Base-by-base conservation (phyloP, 2,329 filamentous ascomycete genomes). In the Pseudocercospora crystallina region DNA sequence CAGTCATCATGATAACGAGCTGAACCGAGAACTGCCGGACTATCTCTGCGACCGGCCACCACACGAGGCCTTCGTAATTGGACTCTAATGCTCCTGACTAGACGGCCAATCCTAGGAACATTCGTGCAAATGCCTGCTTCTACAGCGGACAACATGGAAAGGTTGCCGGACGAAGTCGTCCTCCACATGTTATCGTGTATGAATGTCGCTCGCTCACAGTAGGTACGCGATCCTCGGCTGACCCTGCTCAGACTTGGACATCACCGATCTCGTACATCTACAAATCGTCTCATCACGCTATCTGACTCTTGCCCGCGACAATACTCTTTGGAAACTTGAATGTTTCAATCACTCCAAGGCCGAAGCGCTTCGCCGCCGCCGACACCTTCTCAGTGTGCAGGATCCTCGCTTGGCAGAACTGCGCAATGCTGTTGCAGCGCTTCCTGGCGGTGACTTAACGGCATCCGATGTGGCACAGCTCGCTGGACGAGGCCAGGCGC, bases 261-360 rank as follows among this genome's bases (percentile, higher is more conserved):
- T 83, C 12, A 63, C 67, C 36, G 81, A 90, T 57, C 78, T 91
- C 53, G 81, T 86, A 50, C 77, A 71, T 48, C 73, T 92, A 31
- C 89, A 91, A 70, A 77, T 80, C 14, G 82, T 89, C 10, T 92
- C 83, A 20, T 82, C 77, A 56, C 78, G 76, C 38, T 81, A 92
- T 51, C 78, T 85, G 26, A 70, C 74, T 29, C 75, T 94, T 36
- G 85, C 82, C 34, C 84, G 89, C 49, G 89, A 95, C 65, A 81
- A 87, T 61, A 80, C 77, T 34, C 74, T 92, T 32, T 96, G 91
- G 91, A 86, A 86, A 55, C 72, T 78, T 2, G 78, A 85, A 65
- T 91, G 87, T 67, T 89, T 94, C 67, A 77, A 84, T 32, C 75
- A 83, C 51, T 92, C 89, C 12, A 68, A 77, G 31, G 85, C 85